These are phyloP conservation scores for Corylus avellana DNA, from an alignment of 306 rosid species.

Conservation along the genomic window DNA sequence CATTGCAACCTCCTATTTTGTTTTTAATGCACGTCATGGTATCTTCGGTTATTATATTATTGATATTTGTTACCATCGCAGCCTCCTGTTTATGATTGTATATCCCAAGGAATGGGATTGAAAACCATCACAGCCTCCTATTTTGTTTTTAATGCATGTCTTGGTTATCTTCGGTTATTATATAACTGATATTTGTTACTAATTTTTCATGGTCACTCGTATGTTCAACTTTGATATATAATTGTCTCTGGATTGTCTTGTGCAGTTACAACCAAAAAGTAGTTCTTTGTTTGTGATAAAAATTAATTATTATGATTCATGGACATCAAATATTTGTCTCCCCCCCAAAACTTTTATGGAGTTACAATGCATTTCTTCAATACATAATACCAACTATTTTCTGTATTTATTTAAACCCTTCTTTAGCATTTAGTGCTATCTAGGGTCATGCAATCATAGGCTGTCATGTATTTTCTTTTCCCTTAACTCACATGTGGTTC, in stretches of 20 bases:
- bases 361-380: background rate
- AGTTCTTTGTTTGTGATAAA: background rate
- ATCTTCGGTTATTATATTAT: background rate
- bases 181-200: background rate
- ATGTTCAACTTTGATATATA: background rate
- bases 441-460: background rate
- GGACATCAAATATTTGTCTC: background rate
- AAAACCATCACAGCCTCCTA: background rate
- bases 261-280: background rate
- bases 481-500: background rate
- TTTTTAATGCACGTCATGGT: background rate
- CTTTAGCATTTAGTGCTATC: background rate
- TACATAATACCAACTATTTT: background rate
- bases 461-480: background rate
- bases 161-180: background rate
- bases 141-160: background rate
- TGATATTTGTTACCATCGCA: background rate
- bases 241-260: background rate
- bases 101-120: background rate
- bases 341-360: background rate
- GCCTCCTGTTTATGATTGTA: background rate
- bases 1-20: background rate
- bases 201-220: background rate
- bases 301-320: background rate
- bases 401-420: background rate